Percentiles rank a stretch among this genome's conserved stretches.
These are phyloP conservation scores for Helotiales sp. DNA, from an alignment of 2,329 filamentous ascomycete genomes.

Conservation along the genomic window DNA sequence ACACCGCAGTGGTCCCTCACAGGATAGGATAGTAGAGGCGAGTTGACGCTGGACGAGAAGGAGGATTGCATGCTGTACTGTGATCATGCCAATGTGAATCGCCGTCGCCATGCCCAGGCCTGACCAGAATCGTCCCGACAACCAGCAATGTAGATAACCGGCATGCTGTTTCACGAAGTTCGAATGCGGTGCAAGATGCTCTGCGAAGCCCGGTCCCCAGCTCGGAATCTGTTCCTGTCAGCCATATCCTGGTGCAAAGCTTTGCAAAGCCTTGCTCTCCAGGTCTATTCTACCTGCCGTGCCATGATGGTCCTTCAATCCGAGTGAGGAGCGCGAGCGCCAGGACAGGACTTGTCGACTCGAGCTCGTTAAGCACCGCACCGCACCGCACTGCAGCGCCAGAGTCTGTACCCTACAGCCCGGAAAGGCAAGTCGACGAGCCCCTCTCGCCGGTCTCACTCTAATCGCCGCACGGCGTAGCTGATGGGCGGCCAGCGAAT, in stretches of 20 bases:
- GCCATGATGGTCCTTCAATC: constrained; percentile 13
- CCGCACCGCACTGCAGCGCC: no score
- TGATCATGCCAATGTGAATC: constrained; percentile 3
- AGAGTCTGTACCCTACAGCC: no score
- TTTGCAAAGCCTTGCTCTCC: background rate
- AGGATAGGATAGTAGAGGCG: constrained; percentile 4
- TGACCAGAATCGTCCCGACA: background rate
- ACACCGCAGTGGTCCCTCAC: background rate
- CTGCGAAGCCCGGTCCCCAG: constrained; percentile 4
- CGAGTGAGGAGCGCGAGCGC: background rate
- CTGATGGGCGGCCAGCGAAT: constrained; percentile 9
- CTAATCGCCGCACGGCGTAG: constrained; percentile 13
- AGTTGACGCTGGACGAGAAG: background rate
- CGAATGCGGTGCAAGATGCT: constrained; percentile 7
- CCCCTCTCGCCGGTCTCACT: constrained; percentile 14
- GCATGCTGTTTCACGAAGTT: constrained; percentile 17
- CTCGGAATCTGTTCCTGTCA: constrained; percentile 16
- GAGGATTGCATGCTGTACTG: constrained; percentile 5
- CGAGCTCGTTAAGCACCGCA: no score
- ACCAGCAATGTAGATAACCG: constrained; percentile 13
- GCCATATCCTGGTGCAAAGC: constrained; percentile 11
- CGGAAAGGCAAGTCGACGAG: background rate
- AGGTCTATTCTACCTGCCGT: constrained; percentile 4
- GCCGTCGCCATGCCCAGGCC: background rate
- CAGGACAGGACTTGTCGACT: no score